Conservation (phyloP, 129 eudicot genomes). For the Heracleum sosnowskyi region DNA sequence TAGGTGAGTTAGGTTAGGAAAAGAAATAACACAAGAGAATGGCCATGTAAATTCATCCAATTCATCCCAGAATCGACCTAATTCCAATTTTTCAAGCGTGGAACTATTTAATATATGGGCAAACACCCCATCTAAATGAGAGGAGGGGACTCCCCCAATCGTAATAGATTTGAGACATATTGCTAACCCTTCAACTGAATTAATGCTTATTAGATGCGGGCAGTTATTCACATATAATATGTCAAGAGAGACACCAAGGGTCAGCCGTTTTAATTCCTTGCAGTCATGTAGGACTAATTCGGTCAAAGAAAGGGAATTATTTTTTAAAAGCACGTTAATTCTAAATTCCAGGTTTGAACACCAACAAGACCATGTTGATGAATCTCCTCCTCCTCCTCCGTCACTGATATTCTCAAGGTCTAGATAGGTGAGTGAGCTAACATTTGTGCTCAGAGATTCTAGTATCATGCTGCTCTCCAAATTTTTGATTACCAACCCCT, state of each 20-base stretch:
- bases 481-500: not conserved
- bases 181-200: not conserved
- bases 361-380: no score
- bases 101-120: not conserved
- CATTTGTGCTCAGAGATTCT: not conserved
- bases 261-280: not conserved
- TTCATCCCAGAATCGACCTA: not conserved
- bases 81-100: not conserved
- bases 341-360: not conserved
- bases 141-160: not conserved
- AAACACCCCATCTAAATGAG: not conserved
- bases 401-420: rapidly evolving
- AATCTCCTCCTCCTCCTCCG: not conserved
- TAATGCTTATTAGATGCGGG: not conserved
- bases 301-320: not conserved
- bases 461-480: not conserved
- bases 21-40: not conserved
- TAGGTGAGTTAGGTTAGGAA: not conserved
- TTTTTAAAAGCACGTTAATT: not conserved
- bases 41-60: not conserved
- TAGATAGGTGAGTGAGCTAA: not conserved
- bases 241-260: not conserved
- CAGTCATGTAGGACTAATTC: rapidly evolving
- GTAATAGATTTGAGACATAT: not conserved
- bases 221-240: rapidly evolving